A percentile compares a stretch with the other conserved stretches of the same genome.
phyloP scores from a whole-genome alignment of 306 rosid species.

The Rosa chinensis region DNA sequence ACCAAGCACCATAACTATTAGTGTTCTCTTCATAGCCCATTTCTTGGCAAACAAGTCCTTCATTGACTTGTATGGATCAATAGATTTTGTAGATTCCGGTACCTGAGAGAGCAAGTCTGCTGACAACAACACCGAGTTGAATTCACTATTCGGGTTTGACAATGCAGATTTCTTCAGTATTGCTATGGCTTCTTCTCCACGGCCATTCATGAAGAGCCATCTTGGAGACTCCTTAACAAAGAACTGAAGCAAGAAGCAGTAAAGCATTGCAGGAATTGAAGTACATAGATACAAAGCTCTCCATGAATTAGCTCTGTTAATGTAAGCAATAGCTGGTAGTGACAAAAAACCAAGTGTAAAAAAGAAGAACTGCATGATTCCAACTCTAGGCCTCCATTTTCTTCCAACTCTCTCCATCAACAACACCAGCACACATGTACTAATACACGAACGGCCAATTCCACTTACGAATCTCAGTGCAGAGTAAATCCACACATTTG shows the following conservation, averaged over 20 bases:
- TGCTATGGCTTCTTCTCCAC: conserved; percentile 12
- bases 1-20: conserved; percentile 13
- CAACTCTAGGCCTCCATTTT: conserved; percentile 22
- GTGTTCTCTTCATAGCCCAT: conserved; percentile 28
- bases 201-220: conserved; percentile 17
- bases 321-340: conserved; percentile 17
- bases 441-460: conserved; percentile 11
- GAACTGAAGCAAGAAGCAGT: conserved; percentile 10
- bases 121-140: not conserved
- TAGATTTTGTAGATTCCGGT: not conserved
- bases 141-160: not conserved
- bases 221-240: conserved; percentile 20
- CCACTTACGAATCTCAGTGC: conserved; percentile 9
- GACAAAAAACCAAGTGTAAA: conserved; percentile 19
- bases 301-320: conserved; percentile 21
- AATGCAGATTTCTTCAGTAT: not conserved
- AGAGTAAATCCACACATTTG: conserved; percentile 19
- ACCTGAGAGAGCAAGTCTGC: not conserved
- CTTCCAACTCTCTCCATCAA: conserved; percentile 19
- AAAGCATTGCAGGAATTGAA: conserved; percentile 17
- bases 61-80: conserved; percentile 24
- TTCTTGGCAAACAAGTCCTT: conserved; percentile 15
- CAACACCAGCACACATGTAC: conserved; percentile 21
- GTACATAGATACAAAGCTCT: conserved; percentile 15
- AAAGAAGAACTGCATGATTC: conserved; percentile 23